Percentiles rank a stretch among this genome's conserved stretches.
phyloP scores from a whole-genome alignment of 1,284 basidiomycete genomes.

The Anthracocystis walkeri region DNA sequence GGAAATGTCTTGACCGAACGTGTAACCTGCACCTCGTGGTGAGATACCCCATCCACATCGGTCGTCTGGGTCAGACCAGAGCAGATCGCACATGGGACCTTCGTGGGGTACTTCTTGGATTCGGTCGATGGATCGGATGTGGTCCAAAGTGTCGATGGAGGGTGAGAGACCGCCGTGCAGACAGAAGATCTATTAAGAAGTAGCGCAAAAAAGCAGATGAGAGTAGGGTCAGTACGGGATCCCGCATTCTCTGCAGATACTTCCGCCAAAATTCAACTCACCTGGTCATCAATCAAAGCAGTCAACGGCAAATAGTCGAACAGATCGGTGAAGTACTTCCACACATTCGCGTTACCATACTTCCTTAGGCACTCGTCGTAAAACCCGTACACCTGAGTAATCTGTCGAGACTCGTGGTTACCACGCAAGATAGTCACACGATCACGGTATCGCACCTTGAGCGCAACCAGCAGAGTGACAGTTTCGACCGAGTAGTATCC shows the following conservation, averaged over 20 bases:
- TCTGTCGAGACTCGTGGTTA: conserved; percentile 98
- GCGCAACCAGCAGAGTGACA: conserved; percentile 95
- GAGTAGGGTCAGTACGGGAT: not conserved
- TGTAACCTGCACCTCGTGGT: conserved; percentile 97
- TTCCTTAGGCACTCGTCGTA: conserved; percentile 99
- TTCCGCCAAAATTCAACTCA: conserved; percentile 72
- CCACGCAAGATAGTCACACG: conserved; percentile 97
- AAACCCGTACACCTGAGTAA: conserved; percentile 99
- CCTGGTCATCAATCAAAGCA: conserved; percentile 97
- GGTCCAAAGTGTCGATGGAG: conserved; percentile 98
- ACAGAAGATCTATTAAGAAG: conserved; percentile 90
- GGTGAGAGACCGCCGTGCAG: conserved; percentile 97
- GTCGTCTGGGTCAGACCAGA: conserved; percentile 99
- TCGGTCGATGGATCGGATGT: conserved; percentile 96
- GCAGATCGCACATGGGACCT: conserved; percentile 97
- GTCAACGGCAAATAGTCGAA: conserved; percentile 98
- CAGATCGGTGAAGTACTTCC: conserved; percentile 98
- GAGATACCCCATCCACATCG: conserved; percentile 99
- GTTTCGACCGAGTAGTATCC: conserved; percentile 99
- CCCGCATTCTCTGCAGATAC: not conserved
- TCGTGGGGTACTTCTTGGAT: conserved; percentile 99
- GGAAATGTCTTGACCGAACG: conserved; percentile 98
- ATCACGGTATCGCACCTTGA: conserved; percentile 98
- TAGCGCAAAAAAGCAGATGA: not conserved
- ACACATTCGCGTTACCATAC: conserved; percentile 99